phyloP scores from a whole-genome alignment of 2,329 filamentous ascomycete genomes.

The Penicillium hesseltinei region DNA sequence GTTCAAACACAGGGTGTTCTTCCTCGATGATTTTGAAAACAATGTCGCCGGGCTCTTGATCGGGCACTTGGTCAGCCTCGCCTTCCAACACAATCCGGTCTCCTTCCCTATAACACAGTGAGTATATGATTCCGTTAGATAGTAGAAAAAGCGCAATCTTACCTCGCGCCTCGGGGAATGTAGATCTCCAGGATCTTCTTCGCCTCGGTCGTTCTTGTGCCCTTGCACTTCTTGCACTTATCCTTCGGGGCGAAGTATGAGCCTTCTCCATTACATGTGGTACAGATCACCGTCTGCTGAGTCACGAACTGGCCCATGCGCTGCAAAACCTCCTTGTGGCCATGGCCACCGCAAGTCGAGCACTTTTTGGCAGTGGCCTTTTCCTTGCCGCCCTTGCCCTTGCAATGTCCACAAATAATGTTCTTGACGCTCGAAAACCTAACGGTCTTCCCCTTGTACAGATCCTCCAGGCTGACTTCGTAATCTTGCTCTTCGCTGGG shows the following conservation, averaged over 20 bases:
- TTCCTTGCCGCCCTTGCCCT: conserved; percentile 85
- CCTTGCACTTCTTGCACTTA: conserved; percentile 98
- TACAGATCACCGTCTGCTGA: conserved; percentile 74
- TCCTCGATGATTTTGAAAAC: conserved; percentile 84
- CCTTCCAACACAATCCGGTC: conserved; percentile 88
- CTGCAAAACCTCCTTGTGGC: conserved; percentile 72
- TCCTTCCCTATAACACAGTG: conserved; percentile 57
- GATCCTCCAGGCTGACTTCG: conserved; percentile 84
- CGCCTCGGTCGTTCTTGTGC: conserved; percentile 78
- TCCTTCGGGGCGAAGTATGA: conserved; percentile 93
- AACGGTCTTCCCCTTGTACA: conserved; percentile 98
- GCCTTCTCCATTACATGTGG: conserved; percentile 80
- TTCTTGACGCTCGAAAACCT: conserved; percentile 96
- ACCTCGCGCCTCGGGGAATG: conserved; percentile 80
- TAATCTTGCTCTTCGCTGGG: conserved; percentile 87
- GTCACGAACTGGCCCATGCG: conserved; percentile 85
- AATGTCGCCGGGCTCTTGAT: conserved; percentile 87
- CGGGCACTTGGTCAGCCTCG: conserved; percentile 89
- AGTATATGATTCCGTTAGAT: neutral
- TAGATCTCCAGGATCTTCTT: conserved; percentile 96
- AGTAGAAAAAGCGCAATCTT: conserved; percentile 16
- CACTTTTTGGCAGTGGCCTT: conserved; percentile 83
- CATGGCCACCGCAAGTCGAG: conserved; percentile 78
- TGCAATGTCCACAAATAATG: conserved; percentile 81
- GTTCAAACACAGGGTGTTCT: conserved; percentile 75